Evolutionary conservation across 345 rosid genomes (phyloP).

Genomic region (Moringa oleifera): DNA sequence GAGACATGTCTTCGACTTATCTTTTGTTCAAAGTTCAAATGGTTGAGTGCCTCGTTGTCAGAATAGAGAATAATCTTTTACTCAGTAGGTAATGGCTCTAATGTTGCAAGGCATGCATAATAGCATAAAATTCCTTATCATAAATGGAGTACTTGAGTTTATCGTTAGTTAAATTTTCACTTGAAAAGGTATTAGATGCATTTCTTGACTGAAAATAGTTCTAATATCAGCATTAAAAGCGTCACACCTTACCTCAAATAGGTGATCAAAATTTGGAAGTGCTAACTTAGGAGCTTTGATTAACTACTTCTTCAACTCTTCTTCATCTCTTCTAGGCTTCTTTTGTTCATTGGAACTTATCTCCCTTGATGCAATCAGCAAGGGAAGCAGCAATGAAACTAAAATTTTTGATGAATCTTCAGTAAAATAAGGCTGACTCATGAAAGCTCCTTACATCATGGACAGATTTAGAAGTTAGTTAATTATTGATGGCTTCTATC

Average conservation of each 20-base stretch:
- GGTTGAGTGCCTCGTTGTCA: neutral
- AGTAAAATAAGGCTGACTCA: too few relatives aligned
- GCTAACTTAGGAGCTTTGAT: neutral
- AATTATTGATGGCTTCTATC: too few relatives aligned
- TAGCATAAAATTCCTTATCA: neutral
- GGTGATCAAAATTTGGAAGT: neutral
- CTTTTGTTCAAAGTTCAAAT: neutral
- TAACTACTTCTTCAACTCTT: neutral
- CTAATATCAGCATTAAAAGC: neutral
- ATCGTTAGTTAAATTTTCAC: neutral
- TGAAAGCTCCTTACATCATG: too few relatives aligned
- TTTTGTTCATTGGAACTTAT: neutral
- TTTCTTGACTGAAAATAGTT: neutral
- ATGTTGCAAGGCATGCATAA: neutral
- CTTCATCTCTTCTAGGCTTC: neutral
- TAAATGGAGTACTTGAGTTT: neutral
- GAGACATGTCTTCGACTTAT: too few relatives aligned
- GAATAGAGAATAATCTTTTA: neutral
- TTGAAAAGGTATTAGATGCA: neutral
- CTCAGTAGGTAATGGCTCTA: neutral
- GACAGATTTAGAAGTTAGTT: too few relatives aligned
- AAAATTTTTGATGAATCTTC: constrained; percentile 2
- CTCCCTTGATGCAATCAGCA: neutral
- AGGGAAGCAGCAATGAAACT: neutral
- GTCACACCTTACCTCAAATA: neutral